Percentiles rank a stretch among this genome's conserved stretches.
phyloP scores from a whole-genome alignment of 2,329 filamentous ascomycete species.

The Chaetomiaceae sp. region DNA sequence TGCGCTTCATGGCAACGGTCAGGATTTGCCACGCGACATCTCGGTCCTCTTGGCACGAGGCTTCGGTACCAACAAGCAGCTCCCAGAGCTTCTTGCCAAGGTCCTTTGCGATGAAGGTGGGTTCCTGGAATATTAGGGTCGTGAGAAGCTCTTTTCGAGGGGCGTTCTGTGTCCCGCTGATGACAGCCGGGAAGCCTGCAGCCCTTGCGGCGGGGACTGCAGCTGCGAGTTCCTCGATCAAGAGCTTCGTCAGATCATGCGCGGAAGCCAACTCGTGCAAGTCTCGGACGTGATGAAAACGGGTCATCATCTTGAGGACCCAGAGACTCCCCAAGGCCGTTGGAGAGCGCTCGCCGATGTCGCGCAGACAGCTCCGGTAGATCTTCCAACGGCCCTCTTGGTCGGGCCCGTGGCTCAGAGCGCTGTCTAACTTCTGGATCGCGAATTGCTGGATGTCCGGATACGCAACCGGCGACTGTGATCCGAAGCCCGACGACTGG shows the following conservation, averaged over 20 bases:
- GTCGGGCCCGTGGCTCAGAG: constrained; percentile 55
- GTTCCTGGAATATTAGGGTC: constrained; percentile 55
- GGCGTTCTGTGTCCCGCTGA: constrained; percentile 44
- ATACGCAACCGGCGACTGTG: constrained; percentile 51
- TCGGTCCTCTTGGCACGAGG: constrained; percentile 56
- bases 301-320: constrained; percentile 51
- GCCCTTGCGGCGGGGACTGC: constrained; percentile 41
- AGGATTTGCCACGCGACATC: constrained; percentile 66
- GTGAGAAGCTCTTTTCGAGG: constrained; percentile 55
- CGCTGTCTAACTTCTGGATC: constrained; percentile 52
- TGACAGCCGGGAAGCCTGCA: constrained; percentile 39
- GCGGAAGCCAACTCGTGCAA: constrained; percentile 54
- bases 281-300: constrained; percentile 43
- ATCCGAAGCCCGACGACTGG: constrained; percentile 58
- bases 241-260: constrained; percentile 56
- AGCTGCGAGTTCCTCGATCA: constrained; percentile 61
- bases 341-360: constrained; percentile 58
- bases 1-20: constrained; percentile 41
- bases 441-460: constrained; percentile 61
- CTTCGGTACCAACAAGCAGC: constrained; percentile 61
- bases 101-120: constrained; percentile 56
- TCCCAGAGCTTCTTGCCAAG: constrained; percentile 66
- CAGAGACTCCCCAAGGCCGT: constrained; percentile 71
- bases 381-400: constrained; percentile 54
- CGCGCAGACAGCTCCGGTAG: constrained; percentile 61